Evolutionary conservation across 2,329 filamentous ascomycete genomes (phyloP), one percentile per base, ranked within the genome.

Genomic region (Elsinoe batatas): DNA sequence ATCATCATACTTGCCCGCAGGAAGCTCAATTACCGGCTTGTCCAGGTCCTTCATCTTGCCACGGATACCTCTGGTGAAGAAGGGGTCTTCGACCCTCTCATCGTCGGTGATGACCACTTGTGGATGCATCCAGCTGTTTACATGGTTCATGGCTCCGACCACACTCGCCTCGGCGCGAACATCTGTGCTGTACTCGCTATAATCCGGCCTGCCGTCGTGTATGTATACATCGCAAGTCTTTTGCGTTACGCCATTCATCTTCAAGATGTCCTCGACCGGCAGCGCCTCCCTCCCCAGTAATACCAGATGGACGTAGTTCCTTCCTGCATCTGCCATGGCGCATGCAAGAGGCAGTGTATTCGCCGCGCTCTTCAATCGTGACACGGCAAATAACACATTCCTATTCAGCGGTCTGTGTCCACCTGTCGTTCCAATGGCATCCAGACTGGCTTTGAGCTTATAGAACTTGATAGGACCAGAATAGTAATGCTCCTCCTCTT

Each of bases 271-370:
- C 12, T 83, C 77, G 51, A 94, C 69, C 0, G 80, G 73, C 51
- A 95, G 79, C 11, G 84, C 79, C 58, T 83, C 85, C 58, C 85
- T 79, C 50, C 90, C 85, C 72, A 94, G 79, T 3, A 97, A 71
- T 0, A 81, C 85, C 65, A 95, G 85, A 67, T 97, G 91, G 7
- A 96, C 89, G 59, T 82, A 78, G 64, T 82, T 95, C 57, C 79
- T 76, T 56, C 79, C 76, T 68, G 83, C 78, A 18, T 69, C 69
- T 5, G 83, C 84, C 91, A 96, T 96, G 63, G 88, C 81, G 69
- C 93, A 97, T 5, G 91, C 88, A 65, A 95, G 75, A 0, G 90
- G 89, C 32, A 95, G 73, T 54, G 96, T 68, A 32, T 79, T 79
- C 0, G 87, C 79, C 13, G 83, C 81, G 65, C 88, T 93, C 67